Evolutionary conservation across 805 yeast genomes (phyloP).

Genomic region (Saccharomyces cerevisiae): DNA sequence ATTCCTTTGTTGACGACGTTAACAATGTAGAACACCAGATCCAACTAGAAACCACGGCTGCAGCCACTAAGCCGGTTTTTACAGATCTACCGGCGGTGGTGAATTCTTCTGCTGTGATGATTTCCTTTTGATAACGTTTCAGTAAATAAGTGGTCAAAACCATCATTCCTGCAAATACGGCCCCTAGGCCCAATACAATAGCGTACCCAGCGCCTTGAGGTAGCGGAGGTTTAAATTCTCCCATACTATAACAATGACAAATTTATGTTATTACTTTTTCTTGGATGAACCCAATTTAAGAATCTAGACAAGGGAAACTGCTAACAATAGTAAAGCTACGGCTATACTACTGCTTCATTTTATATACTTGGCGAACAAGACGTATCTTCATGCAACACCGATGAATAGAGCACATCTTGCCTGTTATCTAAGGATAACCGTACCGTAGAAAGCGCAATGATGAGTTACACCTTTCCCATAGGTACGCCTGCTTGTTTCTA

Average conservation of each 20-base stretch:
- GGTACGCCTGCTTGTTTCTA: background rate
- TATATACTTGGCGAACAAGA: background rate
- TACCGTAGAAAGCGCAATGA: background rate
- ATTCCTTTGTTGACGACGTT: constrained; percentile 71
- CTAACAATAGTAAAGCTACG: background rate
- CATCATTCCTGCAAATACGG: constrained; percentile 73
- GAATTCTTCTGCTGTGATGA: constrained; percentile 88
- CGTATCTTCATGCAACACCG: background rate
- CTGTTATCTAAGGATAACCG: background rate
- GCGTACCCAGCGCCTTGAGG: constrained; percentile 84
- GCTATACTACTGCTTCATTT: background rate
- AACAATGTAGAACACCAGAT: constrained; percentile 83
- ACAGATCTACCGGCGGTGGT: constrained; percentile 89
- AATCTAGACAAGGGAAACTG: background rate
- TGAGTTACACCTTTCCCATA: background rate
- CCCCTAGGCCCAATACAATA: constrained; percentile 81
- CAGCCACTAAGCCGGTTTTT: constrained; percentile 72
- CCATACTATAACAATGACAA: constrained; percentile 7
- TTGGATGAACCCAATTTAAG: background rate
- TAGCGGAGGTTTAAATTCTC: constrained; percentile 31
- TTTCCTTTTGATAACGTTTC: constrained; percentile 73
- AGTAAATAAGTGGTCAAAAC: constrained; percentile 61
- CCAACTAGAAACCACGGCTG: constrained; percentile 93
- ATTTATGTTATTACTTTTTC: background rate
- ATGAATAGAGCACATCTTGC: background rate